Evolutionary conservation across 257 asterid species (phyloP).

Genomic region (Nicotiana attenuata): DNA sequence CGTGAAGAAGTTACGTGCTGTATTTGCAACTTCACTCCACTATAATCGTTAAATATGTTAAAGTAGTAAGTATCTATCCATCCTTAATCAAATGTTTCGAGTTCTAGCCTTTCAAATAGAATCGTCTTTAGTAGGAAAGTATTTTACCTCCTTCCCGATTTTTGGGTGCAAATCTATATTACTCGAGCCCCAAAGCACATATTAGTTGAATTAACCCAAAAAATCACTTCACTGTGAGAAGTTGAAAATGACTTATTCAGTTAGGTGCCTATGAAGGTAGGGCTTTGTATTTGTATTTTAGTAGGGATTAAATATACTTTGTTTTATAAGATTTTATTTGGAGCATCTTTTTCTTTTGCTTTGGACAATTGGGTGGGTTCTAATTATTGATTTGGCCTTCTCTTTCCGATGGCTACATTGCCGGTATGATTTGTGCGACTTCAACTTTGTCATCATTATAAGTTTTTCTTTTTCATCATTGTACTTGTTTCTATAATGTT

Average conservation of each 20-base stretch:
- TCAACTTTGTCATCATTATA: background rate
- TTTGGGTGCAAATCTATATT: no score
- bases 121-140: no score
- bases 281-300: background rate
- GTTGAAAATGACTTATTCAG: background rate
- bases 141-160: no score
- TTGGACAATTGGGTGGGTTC: background rate
- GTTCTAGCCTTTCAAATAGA: fast-evolving
- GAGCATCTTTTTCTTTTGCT: background rate
- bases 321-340: background rate
- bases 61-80: no score
- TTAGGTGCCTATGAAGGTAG: background rate
- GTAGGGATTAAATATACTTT: background rate
- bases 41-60: no score
- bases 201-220: no score
- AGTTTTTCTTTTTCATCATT: no score
- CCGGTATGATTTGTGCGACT: background rate
- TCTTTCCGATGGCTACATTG: background rate
- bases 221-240: no score
- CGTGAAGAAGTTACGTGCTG: background rate
- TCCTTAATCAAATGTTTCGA: no score
- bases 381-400: background rate
- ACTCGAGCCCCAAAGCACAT: no score
- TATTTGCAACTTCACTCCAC: background rate
- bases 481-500: no score